Evolutionary conservation across 352 stramenopile genomes (phyloP), one percentile per base, ranked within the genome.

Genomic region (Phytophthora cryptogea): DNA sequence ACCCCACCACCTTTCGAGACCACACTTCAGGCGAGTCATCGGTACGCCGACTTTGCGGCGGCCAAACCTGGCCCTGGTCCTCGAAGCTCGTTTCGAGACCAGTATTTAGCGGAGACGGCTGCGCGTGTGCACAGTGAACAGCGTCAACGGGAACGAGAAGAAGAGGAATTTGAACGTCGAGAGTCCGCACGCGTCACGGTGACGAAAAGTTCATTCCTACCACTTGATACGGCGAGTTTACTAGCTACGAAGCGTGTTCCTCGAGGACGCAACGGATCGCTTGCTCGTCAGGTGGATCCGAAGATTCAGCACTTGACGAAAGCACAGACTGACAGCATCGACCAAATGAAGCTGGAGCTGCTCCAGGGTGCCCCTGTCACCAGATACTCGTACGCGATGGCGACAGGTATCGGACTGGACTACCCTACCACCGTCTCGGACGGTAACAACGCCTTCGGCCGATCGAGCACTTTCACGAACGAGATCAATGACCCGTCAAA

Each of bases 401-500:
- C 72, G 5, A 88, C 79, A 0, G 83, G 83, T 8, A 54, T 79
- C 4, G 81, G 77, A 0, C 36, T 92, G 3, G 68, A 87, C 52
- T 90, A 87, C 48, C 54, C 67, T 4, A 75, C 72, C 3, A 81
- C 80, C 1, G 60, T 58, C 11, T 86, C 79, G 0, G 83, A 90
- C 44, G 72, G 66, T 28, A 48, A 47, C 1, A 92, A 92, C 37
- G 67, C 78, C 1, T 90, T 92, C 50, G 79, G 66, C 0, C 68
- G 83, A 5, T 89, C 77, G 1, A 90, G 80, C 33, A 70, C 79
- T 2, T 92, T 92, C 64, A 86, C 83, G 4, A 92, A 89, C 53
- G 80, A 92, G 39, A 80, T 90, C 42, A 63, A 52, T 0, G 83
- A 92, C 30, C 45, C 77, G 10, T 72, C 72, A 40, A 92, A 89